These are phyloP conservation scores for Hemisphaericaspora lyxosophila DNA, from an alignment of 1,139 yeast genomes.

Conservation along the genomic window DNA sequence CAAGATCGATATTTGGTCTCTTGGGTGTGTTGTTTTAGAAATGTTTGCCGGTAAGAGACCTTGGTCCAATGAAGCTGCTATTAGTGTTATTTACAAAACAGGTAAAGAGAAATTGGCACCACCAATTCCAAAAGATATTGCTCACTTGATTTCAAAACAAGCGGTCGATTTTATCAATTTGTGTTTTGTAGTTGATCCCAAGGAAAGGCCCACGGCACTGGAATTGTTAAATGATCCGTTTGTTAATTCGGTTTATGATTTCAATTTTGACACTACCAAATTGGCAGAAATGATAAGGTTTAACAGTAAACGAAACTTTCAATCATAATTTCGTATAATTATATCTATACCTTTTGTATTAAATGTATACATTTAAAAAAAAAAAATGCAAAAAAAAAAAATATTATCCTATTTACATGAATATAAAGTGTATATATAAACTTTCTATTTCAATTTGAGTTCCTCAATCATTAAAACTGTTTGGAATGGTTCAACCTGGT, in stretches of 20 bases:
- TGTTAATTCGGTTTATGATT: constrained; percentile 37
- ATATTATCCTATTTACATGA: background rate
- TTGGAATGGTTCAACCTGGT: constrained; percentile 73
- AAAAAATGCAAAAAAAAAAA: no score
- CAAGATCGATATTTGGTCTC: constrained; percentile 88
- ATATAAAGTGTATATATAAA: background rate
- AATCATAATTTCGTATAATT: background rate
- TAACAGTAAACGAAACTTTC: constrained; percentile 11
- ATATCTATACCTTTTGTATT: constrained; percentile 1
- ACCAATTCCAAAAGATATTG: constrained; percentile 88
- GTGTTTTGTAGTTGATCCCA: constrained; percentile 84
- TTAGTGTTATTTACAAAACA: constrained; percentile 74
- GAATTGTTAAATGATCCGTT: constrained; percentile 64
- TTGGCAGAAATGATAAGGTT: constrained; percentile 50
- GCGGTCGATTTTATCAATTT: constrained; percentile 72
- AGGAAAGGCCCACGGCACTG: constrained; percentile 82
- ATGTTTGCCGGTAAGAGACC: constrained; percentile 90
- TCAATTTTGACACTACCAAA: constrained; percentile 62
- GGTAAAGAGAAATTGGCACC: constrained; percentile 82
- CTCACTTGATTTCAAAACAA: constrained; percentile 48
- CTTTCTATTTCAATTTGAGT: constrained; percentile 49
- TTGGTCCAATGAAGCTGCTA: constrained; percentile 79
- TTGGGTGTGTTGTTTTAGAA: constrained; percentile 94
- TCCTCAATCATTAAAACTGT: constrained; percentile 83
- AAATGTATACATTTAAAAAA: background rate